phyloP scores from a whole-genome alignment of 179 eudicot species.

The Silene vulgaris region DNA sequence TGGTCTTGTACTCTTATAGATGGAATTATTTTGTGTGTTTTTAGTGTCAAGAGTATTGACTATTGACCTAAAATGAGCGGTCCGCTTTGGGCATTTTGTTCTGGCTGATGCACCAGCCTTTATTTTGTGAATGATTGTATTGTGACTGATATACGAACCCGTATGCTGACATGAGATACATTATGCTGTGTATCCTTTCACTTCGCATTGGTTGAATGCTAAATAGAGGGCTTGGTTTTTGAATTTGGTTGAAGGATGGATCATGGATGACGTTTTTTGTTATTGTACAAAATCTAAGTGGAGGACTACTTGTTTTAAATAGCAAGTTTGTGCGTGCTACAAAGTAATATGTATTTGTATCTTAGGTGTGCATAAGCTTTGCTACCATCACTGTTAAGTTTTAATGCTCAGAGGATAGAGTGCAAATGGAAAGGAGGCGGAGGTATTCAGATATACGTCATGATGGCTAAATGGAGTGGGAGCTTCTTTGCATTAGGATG shows the following conservation, averaged over 20 bases:
- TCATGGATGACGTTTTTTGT: background rate
- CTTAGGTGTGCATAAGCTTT: background rate
- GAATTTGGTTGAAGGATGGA: background rate
- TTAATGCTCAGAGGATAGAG: background rate
- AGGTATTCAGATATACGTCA: too few species aligned
- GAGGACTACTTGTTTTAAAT: slow-evolving; percentile 4
- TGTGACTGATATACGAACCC: too few species aligned
- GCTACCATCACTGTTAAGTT: background rate
- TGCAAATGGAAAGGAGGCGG: background rate
- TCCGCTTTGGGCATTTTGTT: background rate
- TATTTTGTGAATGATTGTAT: too few species aligned
- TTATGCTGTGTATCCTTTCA: slow-evolving; percentile 2
- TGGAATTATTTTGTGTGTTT: background rate
- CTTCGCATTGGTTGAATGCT: background rate
- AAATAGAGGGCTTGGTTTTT: background rate
- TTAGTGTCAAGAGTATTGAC: background rate
- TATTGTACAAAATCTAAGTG: background rate
- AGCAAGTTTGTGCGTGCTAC: background rate
- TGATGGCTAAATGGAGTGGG: background rate
- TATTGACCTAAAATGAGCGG: background rate
- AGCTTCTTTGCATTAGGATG: background rate
- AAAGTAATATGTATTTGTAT: background rate
- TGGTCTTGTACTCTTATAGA: background rate
- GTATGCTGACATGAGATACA: background rate
- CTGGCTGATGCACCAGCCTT: too few species aligned